Percentiles rank a stretch among this genome's conserved stretches.
Evolutionary conservation across 176 grass and related monocot genomes (phyloP).

Genomic region (Phoenix roebelenii): DNA sequence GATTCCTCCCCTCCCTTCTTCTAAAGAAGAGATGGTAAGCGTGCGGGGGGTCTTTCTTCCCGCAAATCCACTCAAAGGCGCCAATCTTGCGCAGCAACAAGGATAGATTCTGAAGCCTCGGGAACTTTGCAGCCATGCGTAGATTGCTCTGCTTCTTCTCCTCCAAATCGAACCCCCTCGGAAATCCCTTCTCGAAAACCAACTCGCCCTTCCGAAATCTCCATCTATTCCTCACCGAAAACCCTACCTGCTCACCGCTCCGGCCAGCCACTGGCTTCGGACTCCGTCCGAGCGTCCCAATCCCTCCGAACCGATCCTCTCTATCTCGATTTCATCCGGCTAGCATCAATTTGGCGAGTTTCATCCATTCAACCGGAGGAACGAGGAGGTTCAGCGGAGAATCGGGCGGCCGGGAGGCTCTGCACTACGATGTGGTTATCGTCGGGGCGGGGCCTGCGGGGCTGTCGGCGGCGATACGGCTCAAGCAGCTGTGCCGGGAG

Average conservation of each 20-base stretch:
- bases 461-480: constrained; percentile 75
- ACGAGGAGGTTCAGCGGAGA: constrained; percentile 30
- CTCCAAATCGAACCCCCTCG: neutral
- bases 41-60: too few species aligned
- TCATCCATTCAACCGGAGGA: neutral
- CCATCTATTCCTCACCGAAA: neutral
- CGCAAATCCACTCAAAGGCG: too few species aligned
- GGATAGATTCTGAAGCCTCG: too few species aligned
- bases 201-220: neutral
- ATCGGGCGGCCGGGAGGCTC: constrained; percentile 30
- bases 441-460: constrained; percentile 83
- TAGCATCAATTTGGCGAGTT: neutral
- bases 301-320: neutral
- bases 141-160: neutral
- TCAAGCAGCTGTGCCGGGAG: constrained; percentile 85
- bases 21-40: too few species aligned
- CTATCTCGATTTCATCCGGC: neutral
- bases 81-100: too few species aligned
- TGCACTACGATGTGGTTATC: constrained; percentile 88
- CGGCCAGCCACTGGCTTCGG: neutral
- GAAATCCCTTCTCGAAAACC: neutral
- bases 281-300: neutral
- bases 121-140: too few species aligned
- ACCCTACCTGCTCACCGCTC: neutral
- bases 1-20: too few species aligned